Conservation (phyloP, 2,329 filamentous ascomycete species). For the Trichoderma lentiforme region DNA sequence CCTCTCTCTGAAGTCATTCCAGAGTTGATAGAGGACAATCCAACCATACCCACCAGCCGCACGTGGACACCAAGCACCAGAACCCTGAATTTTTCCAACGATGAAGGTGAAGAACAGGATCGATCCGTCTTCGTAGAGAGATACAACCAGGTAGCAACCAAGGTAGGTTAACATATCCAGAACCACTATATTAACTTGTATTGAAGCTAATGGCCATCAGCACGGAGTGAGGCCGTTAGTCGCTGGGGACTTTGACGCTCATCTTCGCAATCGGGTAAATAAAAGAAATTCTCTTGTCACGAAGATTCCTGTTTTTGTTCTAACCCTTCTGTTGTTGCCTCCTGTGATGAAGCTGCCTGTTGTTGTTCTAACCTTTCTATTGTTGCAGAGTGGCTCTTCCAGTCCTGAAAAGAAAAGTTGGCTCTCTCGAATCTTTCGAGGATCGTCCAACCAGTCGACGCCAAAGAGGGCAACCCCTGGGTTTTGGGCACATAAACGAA, state of each 20-base stretch:
- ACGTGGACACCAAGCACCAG: conserved; percentile 59
- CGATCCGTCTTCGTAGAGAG: conserved; percentile 50
- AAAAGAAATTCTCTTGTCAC: background rate
- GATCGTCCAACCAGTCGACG: conserved; percentile 22
- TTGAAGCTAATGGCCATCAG: conserved; percentile 33
- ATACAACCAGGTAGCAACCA: conserved; percentile 59
- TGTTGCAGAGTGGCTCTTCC: conserved; percentile 21
- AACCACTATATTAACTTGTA: background rate
- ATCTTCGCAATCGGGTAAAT: conserved; percentile 34
- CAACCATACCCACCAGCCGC: conserved; percentile 42
- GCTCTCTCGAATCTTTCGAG: conserved; percentile 37
- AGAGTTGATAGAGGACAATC: conserved; percentile 21
- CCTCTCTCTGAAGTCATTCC: conserved; percentile 29
- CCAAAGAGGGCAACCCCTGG: conserved; percentile 11
- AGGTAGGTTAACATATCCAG: conserved; percentile 37
- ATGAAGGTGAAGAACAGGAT: conserved; percentile 49
- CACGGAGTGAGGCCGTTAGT: conserved; percentile 48
- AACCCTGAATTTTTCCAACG: conserved; percentile 44
- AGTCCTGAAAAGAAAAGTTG: conserved; percentile 35
- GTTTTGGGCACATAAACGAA: conserved; percentile 43
- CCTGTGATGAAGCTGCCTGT: too few species aligned
- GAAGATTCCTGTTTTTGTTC: background rate
- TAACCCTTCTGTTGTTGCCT: background rate
- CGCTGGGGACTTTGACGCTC: conserved; percentile 38
- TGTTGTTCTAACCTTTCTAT: background rate